Evolutionary conservation across 192 early-diverging fungal genomes (phyloP).

Genomic region (Backusella australiensis): DNA sequence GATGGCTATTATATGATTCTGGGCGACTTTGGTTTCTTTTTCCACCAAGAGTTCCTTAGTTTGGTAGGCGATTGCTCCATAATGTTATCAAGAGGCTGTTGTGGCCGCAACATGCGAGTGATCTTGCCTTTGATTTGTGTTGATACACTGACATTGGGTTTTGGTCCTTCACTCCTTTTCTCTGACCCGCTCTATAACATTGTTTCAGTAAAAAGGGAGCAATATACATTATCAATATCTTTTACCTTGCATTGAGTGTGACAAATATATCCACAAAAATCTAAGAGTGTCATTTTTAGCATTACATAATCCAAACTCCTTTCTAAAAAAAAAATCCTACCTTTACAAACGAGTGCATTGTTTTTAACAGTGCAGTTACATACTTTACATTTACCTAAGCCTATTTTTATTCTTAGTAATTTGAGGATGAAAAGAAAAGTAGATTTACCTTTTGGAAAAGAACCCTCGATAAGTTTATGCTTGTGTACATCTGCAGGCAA

Average conservation of each 20-base stretch:
- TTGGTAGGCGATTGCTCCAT: not conserved
- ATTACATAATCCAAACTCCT: not conserved
- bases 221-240: not conserved
- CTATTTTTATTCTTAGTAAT: constrained; percentile 2
- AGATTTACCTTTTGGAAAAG: constrained; percentile 52
- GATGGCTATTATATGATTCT: not conserved
- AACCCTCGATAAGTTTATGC: constrained; percentile 54
- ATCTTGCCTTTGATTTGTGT: not conserved
- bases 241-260: constrained; percentile 34
- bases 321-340: constrained; percentile 16
- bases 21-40: not conserved
- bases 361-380: constrained; percentile 48
- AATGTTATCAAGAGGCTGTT: not conserved
- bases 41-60: constrained; percentile 3
- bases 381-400: constrained; percentile 44
- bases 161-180: constrained; percentile 4
- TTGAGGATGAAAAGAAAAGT: not conserved
- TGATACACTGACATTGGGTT: not conserved
- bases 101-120: not conserved
- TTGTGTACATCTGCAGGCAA: not conserved
- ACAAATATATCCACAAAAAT: constrained; percentile 37
- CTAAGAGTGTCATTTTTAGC: constrained; percentile 4
- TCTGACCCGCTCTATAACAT: not conserved
- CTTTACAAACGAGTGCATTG: constrained; percentile 57
- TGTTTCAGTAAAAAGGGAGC: not conserved